phyloP scores from a whole-genome alignment of 1,284 basidiomycete genomes.

The Naganishia sp. region DNA sequence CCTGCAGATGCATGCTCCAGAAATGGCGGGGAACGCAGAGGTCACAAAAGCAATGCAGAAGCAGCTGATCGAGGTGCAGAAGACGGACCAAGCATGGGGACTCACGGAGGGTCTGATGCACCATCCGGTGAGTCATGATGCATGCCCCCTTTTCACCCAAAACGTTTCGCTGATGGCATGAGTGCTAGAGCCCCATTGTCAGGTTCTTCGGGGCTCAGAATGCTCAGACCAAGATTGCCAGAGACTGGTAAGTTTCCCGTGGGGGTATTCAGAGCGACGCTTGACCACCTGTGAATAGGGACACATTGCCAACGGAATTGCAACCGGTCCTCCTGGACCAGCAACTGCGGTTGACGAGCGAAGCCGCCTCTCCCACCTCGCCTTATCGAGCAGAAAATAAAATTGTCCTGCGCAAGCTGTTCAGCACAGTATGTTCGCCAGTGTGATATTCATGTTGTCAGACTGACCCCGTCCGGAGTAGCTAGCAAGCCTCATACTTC shows the following conservation, averaged over 20 bases:
- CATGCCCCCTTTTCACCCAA: background rate
- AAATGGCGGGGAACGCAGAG: conserved; percentile 38
- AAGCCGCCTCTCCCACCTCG: conserved; percentile 45
- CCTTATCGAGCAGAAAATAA: conserved; percentile 44
- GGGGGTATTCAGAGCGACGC: background rate
- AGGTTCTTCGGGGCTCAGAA: conserved; percentile 92
- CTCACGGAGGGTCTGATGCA: conserved; percentile 49
- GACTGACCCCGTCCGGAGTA: conserved; percentile 43
- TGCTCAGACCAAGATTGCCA: conserved; percentile 82
- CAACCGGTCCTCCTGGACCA: conserved; percentile 47
- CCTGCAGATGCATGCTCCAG: conserved; percentile 30
- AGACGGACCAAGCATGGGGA: conserved; percentile 51
- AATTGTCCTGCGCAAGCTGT: conserved; percentile 78
- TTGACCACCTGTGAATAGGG: conserved; percentile 40
- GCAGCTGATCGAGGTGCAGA: conserved; percentile 50
- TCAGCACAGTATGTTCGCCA: conserved; percentile 69
- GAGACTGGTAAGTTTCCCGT: conserved; percentile 69
- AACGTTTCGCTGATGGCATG: background rate
- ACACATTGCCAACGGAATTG: conserved; percentile 48
- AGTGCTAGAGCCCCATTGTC: conserved; percentile 66
- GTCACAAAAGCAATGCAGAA: conserved; percentile 48
- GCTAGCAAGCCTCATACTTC: conserved; percentile 73
- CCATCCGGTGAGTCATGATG: conserved; percentile 44
- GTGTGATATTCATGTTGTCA: background rate
- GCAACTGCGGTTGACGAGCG: conserved; percentile 45